phyloP scores from a whole-genome alignment of 1,284 basidiomycete genomes.

The Stygiomarasmius scandens region DNA sequence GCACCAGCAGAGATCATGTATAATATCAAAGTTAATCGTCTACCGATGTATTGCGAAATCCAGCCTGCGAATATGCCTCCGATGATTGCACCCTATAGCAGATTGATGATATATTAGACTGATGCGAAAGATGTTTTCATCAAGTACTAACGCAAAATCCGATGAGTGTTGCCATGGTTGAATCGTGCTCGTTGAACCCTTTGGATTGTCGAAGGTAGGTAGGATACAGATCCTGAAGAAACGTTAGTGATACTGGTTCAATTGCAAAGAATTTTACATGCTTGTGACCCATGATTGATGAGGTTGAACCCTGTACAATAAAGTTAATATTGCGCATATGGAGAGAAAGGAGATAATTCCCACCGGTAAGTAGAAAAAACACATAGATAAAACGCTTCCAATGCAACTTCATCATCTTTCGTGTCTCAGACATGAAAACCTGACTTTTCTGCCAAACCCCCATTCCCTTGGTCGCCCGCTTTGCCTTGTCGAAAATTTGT shows the following conservation, averaged over 20 bases:
- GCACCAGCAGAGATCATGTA: slow-evolving; percentile 61
- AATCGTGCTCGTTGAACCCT: slow-evolving; percentile 55
- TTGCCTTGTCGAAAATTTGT: slow-evolving; percentile 68
- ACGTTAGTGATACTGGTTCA: too few species aligned
- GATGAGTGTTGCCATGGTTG: slow-evolving; percentile 90
- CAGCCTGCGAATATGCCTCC: slow-evolving; percentile 83
- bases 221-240: slow-evolving; percentile 68
- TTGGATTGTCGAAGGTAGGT: slow-evolving; percentile 75
- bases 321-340: not conserved
- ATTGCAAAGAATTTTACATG: slow-evolving; percentile 22
- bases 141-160: slow-evolving; percentile 72
- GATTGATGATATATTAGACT: too few species aligned
- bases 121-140: not conserved
- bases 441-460: slow-evolving; percentile 43
- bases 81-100: slow-evolving; percentile 68
- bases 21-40: slow-evolving; percentile 80
- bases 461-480: slow-evolving; percentile 44
- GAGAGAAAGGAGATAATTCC: slow-evolving; percentile 24
- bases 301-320: slow-evolving; percentile 80
- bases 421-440: slow-evolving; percentile 73
- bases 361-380: slow-evolving; percentile 76
- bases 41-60: slow-evolving; percentile 83
- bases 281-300: slow-evolving; percentile 84
- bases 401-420: slow-evolving; percentile 80
- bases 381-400: slow-evolving; percentile 90